Evolutionary conservation across 345 rosid species (phyloP).

Genomic region (Cochlearia excelsa): DNA sequence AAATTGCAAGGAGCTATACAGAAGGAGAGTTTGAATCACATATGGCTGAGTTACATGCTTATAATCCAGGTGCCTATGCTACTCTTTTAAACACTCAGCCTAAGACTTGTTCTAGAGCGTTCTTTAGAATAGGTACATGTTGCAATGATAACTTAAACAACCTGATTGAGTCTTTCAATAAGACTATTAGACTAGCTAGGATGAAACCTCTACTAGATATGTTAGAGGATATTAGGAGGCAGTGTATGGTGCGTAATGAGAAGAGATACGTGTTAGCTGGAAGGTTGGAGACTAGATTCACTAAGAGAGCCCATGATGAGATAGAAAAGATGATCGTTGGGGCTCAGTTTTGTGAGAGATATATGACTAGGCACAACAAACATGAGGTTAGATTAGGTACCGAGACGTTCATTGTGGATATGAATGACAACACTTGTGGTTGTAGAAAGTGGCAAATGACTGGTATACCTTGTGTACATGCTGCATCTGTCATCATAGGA

Average conservation of each 20-base stretch:
- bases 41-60: no score
- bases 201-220: background rate
- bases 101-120: no score
- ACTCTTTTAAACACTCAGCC: no score
- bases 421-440: background rate
- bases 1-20: no score
- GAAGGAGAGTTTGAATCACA: no score
- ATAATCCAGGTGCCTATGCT: no score
- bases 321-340: background rate
- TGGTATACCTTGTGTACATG: background rate
- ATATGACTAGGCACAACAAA: background rate
- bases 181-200: background rate
- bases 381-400: background rate
- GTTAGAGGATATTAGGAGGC: background rate
- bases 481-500: background rate
- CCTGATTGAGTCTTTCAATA: background rate
- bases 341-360: background rate
- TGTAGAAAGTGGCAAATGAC: constrained; percentile 3
- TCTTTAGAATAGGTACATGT: no score
- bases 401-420: background rate
- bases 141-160: background rate
- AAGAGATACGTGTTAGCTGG: background rate
- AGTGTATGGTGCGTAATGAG: background rate
- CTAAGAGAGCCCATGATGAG: no score
- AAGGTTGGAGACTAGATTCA: background rate